Conservation (phyloP, 352 stramenopile genomes). For the Phytophthora sp. region DNA sequence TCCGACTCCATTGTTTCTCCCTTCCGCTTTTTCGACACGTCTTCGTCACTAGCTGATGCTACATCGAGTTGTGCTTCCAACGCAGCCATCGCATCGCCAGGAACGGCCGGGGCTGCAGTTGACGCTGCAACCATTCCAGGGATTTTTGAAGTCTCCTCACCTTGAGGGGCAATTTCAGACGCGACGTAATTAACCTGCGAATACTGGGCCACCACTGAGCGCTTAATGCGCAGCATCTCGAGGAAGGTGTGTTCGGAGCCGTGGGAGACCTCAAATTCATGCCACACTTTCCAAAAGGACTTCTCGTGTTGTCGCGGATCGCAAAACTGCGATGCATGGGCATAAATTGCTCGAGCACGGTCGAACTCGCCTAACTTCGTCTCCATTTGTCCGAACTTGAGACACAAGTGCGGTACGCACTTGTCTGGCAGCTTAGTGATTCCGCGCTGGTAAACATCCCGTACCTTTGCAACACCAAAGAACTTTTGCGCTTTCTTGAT, state of each 20-base stretch:
- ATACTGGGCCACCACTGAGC: conserved; percentile 96
- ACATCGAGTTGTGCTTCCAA: conserved; percentile 82
- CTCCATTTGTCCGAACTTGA: conserved; percentile 98
- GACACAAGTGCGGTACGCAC: conserved; percentile 91
- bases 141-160: conserved; percentile 30
- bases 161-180: conserved; percentile 81
- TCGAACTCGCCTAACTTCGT: conserved; percentile 97
- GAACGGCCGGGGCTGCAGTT: conserved; percentile 34
- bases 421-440: conserved; percentile 94
- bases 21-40: conserved; percentile 67
- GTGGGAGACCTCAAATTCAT: conserved; percentile 96
- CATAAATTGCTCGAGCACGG: conserved; percentile 94
- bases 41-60: conserved; percentile 22
- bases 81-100: conserved; percentile 88
- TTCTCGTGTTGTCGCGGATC: conserved; percentile 94
- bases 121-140: conserved; percentile 64
- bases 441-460: conserved; percentile 97
- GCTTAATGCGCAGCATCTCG: conserved; percentile 99
- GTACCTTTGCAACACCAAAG: conserved; percentile 95
- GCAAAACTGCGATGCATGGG: conserved; percentile 97
- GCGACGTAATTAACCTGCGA: conserved; percentile 97
- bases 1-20: conserved; percentile 52
- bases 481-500: conserved; percentile 96
- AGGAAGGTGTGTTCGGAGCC: conserved; percentile 98
- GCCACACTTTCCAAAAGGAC: conserved; percentile 97